Conservation (phyloP, 306 rosid species). For the Calophaca sinica region DNA sequence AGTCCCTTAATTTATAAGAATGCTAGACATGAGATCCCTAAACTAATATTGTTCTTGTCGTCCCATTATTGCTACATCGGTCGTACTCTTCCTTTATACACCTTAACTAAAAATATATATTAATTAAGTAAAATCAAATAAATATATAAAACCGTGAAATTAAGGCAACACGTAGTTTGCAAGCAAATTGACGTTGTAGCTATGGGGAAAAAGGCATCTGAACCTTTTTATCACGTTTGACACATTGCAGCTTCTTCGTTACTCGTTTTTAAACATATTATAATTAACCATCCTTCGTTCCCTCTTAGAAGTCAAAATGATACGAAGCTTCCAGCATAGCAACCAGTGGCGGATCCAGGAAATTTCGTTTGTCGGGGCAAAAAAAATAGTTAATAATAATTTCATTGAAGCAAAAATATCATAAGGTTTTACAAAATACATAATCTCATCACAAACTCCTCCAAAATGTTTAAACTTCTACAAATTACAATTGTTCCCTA, state of each 20-base stretch:
- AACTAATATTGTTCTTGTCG: conserved; percentile 16
- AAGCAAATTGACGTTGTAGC: conserved; percentile 40
- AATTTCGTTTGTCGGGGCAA: too few species aligned
- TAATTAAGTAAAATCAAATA: neutral
- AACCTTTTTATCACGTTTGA: conserved; percentile 43
- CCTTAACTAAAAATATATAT: conserved; percentile 6
- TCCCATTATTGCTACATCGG: neutral
- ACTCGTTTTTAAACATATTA: neutral
- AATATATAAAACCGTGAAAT: neutral
- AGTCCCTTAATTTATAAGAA: neutral
- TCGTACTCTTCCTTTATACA: conserved; percentile 3
- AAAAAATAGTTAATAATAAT: too few species aligned
- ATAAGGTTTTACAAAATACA: too few species aligned
- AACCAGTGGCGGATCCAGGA: too few species aligned
- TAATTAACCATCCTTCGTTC: conserved; percentile 5
- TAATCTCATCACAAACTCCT: too few species aligned
- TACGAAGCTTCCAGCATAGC: conserved; percentile 26
- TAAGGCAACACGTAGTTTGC: conserved; percentile 38
- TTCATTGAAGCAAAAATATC: too few species aligned
- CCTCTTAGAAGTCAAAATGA: conserved; percentile 11
- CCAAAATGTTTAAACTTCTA: too few species aligned
- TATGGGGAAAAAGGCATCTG: neutral
- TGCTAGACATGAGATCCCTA: conserved; percentile 35
- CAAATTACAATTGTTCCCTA: too few species aligned
- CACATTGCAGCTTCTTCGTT: conserved; percentile 22